Conservation (phyloP, 1,284 basidiomycete species). For the Puccinia horiana region DNA sequence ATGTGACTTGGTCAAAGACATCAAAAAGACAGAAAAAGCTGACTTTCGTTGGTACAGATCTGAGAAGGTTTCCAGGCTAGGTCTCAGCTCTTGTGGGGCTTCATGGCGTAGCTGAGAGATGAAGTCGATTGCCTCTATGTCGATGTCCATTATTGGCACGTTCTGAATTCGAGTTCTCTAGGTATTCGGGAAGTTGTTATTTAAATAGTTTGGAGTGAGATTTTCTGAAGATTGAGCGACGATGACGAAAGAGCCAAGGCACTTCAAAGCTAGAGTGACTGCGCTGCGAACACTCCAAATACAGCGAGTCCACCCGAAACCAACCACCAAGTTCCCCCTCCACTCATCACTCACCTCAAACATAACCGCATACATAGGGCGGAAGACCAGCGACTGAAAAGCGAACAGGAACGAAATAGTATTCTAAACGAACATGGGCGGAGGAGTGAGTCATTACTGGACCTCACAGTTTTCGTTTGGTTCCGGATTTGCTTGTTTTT, state of each 20-base stretch:
- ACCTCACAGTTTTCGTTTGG: not conserved
- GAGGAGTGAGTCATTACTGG: not conserved
- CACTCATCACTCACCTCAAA: too few species aligned
- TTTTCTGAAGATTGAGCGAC: too few species aligned
- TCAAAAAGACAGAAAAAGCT: not conserved
- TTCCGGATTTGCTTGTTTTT: not conserved
- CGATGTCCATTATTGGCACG: slow-evolving; percentile 49
- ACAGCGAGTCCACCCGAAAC: too few species aligned
- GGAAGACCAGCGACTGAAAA: not conserved
- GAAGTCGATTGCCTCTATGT: slow-evolving; percentile 25
- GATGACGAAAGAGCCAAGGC: too few species aligned
- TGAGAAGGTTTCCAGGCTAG: slow-evolving; percentile 18
- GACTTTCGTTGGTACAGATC: slow-evolving; percentile 45
- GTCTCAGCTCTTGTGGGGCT: slow-evolving; percentile 9
- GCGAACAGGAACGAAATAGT: not conserved
- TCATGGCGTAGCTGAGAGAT: slow-evolving; percentile 15
- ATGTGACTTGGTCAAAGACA: not conserved
- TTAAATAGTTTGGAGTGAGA: too few species aligned
- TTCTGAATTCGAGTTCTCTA: too few species aligned
- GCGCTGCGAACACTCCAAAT: too few species aligned
- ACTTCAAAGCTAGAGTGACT: too few species aligned
- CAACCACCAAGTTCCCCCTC: too few species aligned
- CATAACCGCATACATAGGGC: too few species aligned
- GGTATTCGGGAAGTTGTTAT: too few species aligned
- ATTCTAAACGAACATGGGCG: not conserved